A percentile compares a stretch with the other conserved stretches of the same genome.
Evolutionary conservation across 2,329 filamentous ascomycete species (phyloP).

Genomic region (Botrytis porri): DNA sequence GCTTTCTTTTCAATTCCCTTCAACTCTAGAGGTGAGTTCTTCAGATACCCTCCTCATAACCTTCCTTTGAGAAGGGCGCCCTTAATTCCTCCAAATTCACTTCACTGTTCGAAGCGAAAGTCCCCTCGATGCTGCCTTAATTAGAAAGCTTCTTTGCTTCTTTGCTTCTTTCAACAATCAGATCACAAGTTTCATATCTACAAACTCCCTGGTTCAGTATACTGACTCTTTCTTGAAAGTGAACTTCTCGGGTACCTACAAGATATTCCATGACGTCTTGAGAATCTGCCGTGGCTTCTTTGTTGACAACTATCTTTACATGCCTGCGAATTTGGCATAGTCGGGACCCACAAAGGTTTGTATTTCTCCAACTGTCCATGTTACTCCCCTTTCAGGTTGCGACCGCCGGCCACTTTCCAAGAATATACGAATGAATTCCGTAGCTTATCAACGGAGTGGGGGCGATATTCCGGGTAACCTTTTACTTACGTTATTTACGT

Average conservation of each 20-base stretch:
- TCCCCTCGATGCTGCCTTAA: constrained; percentile 7
- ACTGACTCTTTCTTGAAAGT: background rate
- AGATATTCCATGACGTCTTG: background rate
- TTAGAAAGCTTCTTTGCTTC: background rate
- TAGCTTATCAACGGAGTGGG: background rate
- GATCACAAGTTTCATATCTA: background rate
- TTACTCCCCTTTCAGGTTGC: background rate
- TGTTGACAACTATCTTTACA: background rate
- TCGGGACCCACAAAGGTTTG: background rate
- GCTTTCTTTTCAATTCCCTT: background rate
- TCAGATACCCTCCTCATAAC: background rate
- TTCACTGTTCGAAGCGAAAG: constrained; percentile 6
- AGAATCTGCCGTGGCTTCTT: background rate
- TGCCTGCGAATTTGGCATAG: background rate
- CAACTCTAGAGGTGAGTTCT: background rate
- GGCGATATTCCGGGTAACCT: background rate
- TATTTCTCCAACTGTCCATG: background rate
- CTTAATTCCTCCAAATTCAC: background rate
- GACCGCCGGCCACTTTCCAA: background rate
- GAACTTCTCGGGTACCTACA: background rate
- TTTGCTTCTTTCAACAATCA: background rate
- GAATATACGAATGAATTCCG: background rate
- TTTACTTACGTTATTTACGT: too few species aligned
- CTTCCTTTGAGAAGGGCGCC: background rate
- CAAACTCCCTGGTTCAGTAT: background rate